Evolutionary conservation across 441 rosid species (phyloP).

Genomic region (Pelargonium myrrhifolium): DNA sequence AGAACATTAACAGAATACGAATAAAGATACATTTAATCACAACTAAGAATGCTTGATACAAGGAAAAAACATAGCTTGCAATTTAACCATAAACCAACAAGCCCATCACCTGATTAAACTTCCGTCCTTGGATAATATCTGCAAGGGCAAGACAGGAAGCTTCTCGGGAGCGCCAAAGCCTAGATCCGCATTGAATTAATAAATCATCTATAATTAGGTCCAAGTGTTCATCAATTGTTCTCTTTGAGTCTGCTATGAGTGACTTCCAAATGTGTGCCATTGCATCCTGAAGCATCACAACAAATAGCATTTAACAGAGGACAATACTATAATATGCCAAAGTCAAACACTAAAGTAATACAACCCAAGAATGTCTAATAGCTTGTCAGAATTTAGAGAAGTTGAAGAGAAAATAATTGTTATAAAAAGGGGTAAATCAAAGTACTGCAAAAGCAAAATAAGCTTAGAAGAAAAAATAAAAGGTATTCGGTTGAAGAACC

Average conservation of each 20-base stretch:
- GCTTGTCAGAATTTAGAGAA: conserved; percentile 6
- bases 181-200: conserved; percentile 70
- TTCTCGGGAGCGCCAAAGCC: conserved; percentile 99
- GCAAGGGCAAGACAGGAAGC: conserved; percentile 95
- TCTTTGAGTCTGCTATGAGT: conserved; percentile 73
- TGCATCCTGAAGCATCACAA: conserved; percentile 58
- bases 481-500: conserved; percentile 1
- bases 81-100: conserved; percentile 11
- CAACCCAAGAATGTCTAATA: not conserved
- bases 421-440: not conserved
- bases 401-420: not conserved
- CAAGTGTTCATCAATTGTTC: conserved; percentile 77
- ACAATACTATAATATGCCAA: conserved; percentile 3
- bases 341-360: not conserved
- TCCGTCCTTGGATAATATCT: conserved; percentile 90
- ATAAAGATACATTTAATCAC: not conserved
- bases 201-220: conserved; percentile 81
- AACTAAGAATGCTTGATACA: not conserved
- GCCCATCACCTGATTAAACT: conserved; percentile 67
- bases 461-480: not conserved
- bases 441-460: not conserved
- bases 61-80: conserved; percentile 4
- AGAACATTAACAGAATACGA: no score
- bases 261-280: conserved; percentile 99
- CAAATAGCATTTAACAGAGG: conserved; percentile 15